phyloP scores from a whole-genome alignment of 768 basidiomycete species.

The Pisolithus albus region DNA sequence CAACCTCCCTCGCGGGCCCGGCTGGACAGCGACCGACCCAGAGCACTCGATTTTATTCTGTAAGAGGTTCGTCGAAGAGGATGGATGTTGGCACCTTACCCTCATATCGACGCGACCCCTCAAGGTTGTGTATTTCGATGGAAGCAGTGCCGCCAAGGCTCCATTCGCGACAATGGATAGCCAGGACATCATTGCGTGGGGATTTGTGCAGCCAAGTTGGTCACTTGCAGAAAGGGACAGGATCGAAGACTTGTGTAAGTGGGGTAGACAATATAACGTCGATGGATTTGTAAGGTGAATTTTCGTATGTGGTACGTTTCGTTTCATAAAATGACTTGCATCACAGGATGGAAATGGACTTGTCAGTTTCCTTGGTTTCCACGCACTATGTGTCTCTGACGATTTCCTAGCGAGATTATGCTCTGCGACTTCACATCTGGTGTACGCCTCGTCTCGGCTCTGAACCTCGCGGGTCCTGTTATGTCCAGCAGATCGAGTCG shows the following conservation, averaged over 20 bases:
- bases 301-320: background rate
- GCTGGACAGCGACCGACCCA: slow-evolving; percentile 26
- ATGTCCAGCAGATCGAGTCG: background rate
- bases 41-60: slow-evolving; percentile 31
- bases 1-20: slow-evolving; percentile 15
- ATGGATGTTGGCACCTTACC: slow-evolving; percentile 4
- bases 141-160: slow-evolving; percentile 34
- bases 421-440: background rate
- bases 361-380: background rate
- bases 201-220: too few relatives aligned
- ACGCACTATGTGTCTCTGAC: background rate
- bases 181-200: background rate
- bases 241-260: background rate
- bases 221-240: too few relatives aligned
- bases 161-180: background rate
- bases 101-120: slow-evolving; percentile 25
- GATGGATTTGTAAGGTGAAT: background rate
- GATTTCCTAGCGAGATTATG: background rate
- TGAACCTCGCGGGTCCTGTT: background rate
- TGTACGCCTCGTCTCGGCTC: background rate
- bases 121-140: slow-evolving; percentile 47
- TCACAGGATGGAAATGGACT: background rate
- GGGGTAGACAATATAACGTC: background rate
- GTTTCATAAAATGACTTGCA: background rate
- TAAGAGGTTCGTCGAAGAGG: too few relatives aligned